Conservation (phyloP, 2,329 filamentous ascomycete genomes). For the Daldinia sp. region DNA sequence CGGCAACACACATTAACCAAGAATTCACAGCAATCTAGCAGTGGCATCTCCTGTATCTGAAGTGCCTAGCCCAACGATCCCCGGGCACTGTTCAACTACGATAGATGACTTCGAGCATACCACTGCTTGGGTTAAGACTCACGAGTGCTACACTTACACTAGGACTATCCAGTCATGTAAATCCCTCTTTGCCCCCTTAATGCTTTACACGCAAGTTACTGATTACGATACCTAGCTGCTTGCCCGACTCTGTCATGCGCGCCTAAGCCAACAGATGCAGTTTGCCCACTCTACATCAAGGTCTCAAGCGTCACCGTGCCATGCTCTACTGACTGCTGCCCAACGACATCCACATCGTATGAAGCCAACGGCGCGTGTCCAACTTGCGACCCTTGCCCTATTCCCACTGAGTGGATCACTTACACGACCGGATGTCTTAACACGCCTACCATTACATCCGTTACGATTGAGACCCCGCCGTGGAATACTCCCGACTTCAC, state of each 20-base stretch:
- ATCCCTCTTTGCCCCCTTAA: constrained; percentile 20
- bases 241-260: constrained; percentile 47
- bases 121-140: constrained; percentile 41
- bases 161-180: constrained; percentile 39
- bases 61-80: constrained; percentile 32
- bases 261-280: constrained; percentile 35
- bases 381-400: constrained; percentile 46
- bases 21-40: constrained; percentile 32
- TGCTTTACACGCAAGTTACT: constrained; percentile 27
- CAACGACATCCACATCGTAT: constrained; percentile 51
- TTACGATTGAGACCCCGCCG: constrained; percentile 42
- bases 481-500: constrained; percentile 13
- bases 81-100: constrained; percentile 46
- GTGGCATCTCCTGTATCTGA: constrained; percentile 21
- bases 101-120: constrained; percentile 41
- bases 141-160: constrained; percentile 47
- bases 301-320: constrained; percentile 53
- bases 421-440: constrained; percentile 48
- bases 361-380: constrained; percentile 42
- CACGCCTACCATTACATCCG: constrained; percentile 41
- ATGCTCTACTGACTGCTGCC: constrained; percentile 55
- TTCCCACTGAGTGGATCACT: constrained; percentile 48
- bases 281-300: constrained; percentile 51
- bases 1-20: constrained; percentile 4
- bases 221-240: constrained; percentile 35